Evolutionary conservation across 2,329 filamentous ascomycete species (phyloP).

Genomic region (Colletotrichum sp.): DNA sequence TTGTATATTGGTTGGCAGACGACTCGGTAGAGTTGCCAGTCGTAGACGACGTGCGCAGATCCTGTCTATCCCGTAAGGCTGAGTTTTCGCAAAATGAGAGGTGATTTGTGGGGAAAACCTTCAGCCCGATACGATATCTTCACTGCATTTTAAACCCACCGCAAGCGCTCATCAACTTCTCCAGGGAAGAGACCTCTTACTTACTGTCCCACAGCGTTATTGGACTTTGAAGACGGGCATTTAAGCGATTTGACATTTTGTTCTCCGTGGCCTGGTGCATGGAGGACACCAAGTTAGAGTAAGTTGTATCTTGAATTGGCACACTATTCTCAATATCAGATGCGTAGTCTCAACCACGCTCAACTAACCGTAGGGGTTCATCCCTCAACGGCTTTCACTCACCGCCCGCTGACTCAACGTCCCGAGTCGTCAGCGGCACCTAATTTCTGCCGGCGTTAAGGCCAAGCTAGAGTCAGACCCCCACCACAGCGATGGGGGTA

Average conservation of each 20-base stretch:
- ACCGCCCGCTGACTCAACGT: neutral
- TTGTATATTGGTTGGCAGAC: neutral
- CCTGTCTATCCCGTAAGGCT: neutral
- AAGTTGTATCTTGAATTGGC: neutral
- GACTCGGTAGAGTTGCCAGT: neutral
- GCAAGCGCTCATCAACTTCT: neutral
- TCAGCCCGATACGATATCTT: neutral
- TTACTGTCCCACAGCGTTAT: neutral
- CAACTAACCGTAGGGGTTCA: neutral
- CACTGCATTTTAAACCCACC: neutral
- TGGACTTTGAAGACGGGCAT: neutral
- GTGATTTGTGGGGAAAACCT: no score
- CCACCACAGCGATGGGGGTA: neutral
- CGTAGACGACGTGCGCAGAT: no score
- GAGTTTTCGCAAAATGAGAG: neutral
- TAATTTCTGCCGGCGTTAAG: neutral
- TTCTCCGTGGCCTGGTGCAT: neutral
- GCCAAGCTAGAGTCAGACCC: neutral
- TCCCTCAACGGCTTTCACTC: neutral
- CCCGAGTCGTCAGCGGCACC: neutral
- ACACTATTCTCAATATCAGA: neutral
- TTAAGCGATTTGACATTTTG: neutral
- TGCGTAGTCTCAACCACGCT: neutral
- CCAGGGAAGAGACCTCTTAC: neutral
- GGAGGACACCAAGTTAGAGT: neutral